A percentile compares a stretch with the other conserved stretches of the same genome.
These are phyloP conservation scores for Metroxylon sagu DNA, from an alignment of 176 grass and related monocot species.

Conservation along the genomic window DNA sequence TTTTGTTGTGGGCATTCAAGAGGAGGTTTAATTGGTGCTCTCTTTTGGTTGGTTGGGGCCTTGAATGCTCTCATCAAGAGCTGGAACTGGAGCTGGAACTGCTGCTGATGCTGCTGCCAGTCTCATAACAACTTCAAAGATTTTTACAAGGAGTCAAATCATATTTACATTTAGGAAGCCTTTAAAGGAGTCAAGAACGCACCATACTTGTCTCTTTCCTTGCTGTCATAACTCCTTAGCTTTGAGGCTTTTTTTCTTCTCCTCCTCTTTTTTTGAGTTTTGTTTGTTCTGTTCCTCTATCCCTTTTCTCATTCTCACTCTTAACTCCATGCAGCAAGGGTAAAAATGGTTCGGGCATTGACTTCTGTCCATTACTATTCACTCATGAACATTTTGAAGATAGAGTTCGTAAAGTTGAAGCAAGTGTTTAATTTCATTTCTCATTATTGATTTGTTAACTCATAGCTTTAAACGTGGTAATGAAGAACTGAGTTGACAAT, in stretches of 20 bases:
- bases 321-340: conserved; percentile 34
- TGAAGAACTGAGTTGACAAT: no score
- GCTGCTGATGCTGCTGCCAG: conserved; percentile 32
- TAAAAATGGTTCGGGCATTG: conserved; percentile 95
- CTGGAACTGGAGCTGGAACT: conserved; percentile 16
- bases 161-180: conserved; percentile 26
- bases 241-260: conserved; percentile 2
- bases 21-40: neutral
- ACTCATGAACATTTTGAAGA: conserved; percentile 8
- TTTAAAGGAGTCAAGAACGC: conserved; percentile 82
- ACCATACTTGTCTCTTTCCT: conserved; percentile 46
- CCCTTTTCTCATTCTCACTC: neutral
- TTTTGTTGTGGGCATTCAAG: conserved; percentile 20
- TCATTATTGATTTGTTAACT: neutral
- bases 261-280: neutral
- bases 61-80: conserved; percentile 1
- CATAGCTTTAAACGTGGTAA: no score
- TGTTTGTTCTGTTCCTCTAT: neutral
- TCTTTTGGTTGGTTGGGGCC: neutral
- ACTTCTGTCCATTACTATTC: conserved; percentile 37
- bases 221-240: conserved; percentile 18
- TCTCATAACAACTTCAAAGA: conserved; percentile 27
- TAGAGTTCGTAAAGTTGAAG: neutral
- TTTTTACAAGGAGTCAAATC: conserved; percentile 28
- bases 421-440: neutral